Evolutionary conservation across 805 yeast species (phyloP).

Genomic region (Clavispora santaluciae): DNA sequence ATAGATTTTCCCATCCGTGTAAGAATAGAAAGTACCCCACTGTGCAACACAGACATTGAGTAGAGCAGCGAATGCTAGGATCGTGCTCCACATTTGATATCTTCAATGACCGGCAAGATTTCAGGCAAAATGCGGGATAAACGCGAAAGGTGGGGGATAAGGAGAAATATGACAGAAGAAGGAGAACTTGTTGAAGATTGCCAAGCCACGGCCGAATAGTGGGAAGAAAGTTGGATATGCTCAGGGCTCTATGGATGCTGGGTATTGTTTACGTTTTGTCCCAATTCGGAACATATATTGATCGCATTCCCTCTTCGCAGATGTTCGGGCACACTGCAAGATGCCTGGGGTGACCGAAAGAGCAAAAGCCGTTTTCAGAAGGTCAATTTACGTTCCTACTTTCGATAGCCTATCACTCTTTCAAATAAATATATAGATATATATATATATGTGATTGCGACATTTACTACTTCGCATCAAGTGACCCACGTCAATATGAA

Average conservation of each 20-base stretch:
- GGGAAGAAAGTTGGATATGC: neutral
- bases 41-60: constrained; percentile 4
- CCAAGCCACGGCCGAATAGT: neutral
- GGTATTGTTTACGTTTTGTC: neutral
- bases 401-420: too few species aligned
- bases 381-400: too few species aligned
- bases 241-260: neutral
- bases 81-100: neutral
- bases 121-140: neutral
- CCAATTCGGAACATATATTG: neutral
- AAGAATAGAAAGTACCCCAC: constrained; percentile 36
- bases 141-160: neutral
- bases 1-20: constrained; percentile 29
- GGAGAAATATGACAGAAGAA: neutral
- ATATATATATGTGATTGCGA: too few species aligned
- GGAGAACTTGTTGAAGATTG: neutral
- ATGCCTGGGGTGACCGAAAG: neutral
- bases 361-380: neutral
- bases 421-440: too few species aligned
- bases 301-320: neutral
- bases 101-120: neutral
- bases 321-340: neutral
- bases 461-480: too few species aligned
- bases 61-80: neutral
- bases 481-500: too few species aligned